Evolutionary conservation across 257 asterid genomes (phyloP).

Genomic region (Paraleonurus japonicus): DNA sequence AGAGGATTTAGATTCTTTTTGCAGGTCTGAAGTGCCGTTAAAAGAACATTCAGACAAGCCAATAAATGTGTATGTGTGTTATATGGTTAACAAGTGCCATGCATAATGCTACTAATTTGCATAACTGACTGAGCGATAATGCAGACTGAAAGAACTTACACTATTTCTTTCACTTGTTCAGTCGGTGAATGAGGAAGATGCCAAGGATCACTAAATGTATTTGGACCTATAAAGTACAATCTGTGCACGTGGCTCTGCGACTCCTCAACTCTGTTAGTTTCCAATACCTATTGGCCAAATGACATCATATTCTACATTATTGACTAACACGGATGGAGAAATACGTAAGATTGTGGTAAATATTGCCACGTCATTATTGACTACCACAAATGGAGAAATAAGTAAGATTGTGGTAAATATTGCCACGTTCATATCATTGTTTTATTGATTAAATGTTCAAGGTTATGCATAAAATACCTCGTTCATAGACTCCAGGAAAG

Average conservation of each 20-base stretch:
- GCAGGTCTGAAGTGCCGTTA: neutral
- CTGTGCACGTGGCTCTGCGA: conserved; percentile 96
- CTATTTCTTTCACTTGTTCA: conserved; percentile 85
- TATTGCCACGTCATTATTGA: conserved; percentile 5
- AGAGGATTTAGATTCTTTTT: neutral
- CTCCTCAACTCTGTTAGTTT: conserved; percentile 97
- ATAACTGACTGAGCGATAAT: neutral
- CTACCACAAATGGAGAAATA: conserved; percentile 17
- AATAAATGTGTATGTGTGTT: neutral
- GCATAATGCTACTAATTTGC: conserved; percentile 15
- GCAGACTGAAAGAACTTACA: conserved; percentile 53
- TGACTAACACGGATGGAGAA: conserved; percentile 7
- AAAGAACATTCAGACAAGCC: neutral
- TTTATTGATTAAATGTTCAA: neutral
- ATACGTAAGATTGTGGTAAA: conserved; percentile 11
- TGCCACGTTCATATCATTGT: neutral
- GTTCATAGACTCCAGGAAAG: conserved; percentile 93
- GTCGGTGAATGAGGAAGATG: conserved; percentile 98
- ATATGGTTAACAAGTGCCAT: neutral
- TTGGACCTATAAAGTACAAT: conserved; percentile 88
- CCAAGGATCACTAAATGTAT: conserved; percentile 97
- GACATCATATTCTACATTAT: conserved; percentile 21
- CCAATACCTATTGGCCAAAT: conserved; percentile 69
- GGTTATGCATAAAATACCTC: conserved; percentile 52
- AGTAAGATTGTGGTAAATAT: conserved; percentile 2